Evolutionary conservation across 1,284 basidiomycete genomes (phyloP).

Genomic region (Sporisorium scitamineum): DNA sequence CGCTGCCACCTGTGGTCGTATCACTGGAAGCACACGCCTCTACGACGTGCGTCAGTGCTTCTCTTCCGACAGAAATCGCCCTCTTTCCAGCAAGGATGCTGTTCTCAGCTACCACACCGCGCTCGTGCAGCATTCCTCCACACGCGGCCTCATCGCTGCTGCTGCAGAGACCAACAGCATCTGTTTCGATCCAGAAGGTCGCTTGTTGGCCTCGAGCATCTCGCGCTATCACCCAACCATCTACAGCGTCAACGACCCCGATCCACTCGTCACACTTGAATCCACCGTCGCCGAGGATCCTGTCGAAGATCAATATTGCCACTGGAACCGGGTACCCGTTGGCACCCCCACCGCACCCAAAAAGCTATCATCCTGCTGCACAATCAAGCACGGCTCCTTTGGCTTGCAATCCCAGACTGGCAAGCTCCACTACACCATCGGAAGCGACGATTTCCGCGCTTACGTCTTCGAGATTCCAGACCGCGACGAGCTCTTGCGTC

Average conservation of each 20-base stretch:
- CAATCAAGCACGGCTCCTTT: constrained; percentile 46
- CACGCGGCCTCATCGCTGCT: constrained; percentile 23
- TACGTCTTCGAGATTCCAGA: constrained; percentile 36
- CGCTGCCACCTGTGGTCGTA: constrained; percentile 30
- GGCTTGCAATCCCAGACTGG: constrained; percentile 30
- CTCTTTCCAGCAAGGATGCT: constrained; percentile 34
- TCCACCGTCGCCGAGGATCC: constrained; percentile 13
- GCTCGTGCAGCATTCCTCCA: constrained; percentile 31
- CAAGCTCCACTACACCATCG: constrained; percentile 31
- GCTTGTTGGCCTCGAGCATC: constrained; percentile 37
- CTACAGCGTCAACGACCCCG: constrained; percentile 35
- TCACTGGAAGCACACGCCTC: constrained; percentile 40
- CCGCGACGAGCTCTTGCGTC: constrained; percentile 12
- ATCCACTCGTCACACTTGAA: constrained; percentile 31
- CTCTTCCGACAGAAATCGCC: neutral
- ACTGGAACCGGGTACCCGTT: neutral
- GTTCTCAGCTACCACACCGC: constrained; percentile 34
- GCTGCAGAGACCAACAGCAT: constrained; percentile 45
- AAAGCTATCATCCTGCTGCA: constrained; percentile 32
- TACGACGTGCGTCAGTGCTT: constrained; percentile 46
- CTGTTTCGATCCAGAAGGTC: constrained; percentile 35
- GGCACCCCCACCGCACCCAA: constrained; percentile 24
- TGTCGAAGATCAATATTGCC: neutral
- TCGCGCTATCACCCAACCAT: constrained; percentile 42
- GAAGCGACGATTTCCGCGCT: constrained; percentile 44